Base-by-base conservation (phyloP, 805 yeast genomes). In the Ogataea zsoltii region DNA sequence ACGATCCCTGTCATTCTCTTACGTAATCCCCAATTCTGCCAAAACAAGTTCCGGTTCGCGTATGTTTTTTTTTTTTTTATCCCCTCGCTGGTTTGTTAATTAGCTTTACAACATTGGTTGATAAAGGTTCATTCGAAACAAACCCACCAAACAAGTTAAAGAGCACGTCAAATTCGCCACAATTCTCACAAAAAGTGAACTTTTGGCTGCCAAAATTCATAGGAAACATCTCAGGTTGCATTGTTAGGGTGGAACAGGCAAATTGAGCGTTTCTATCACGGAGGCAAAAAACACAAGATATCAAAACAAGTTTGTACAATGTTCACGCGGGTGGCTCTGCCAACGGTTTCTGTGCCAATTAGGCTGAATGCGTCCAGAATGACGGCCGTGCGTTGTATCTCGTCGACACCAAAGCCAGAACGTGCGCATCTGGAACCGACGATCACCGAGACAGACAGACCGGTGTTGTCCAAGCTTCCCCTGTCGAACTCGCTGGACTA, bases 401-500 rank as follows among this genome's bases (percentile, higher is more conserved):
- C 41, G 38, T 29, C 18, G 12, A 38, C 34, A 28, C 26, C 37
- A 30, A 38, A 38, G 26, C 3, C 36, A 14, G 38, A 25, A 16
- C 33, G 33, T 23, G 30, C 38, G 9, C 51, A 46, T 23, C 66
- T 77, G 58, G 72, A 77, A 23, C 82, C 83, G 30, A 70, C 70
- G 46, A 62, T 64, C 17, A 61, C 85, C 68, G 82, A 84, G 41
- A 81, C 87, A 3, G 81, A 85, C 66, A 76, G 77, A 56, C 90
- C 92, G 21, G 77, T 86, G 50, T 78, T 87, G 60, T 75, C 85
- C 21, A 80, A 86, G 63, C 74, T 79, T 56, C 82, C 79, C 49
- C 72, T 79, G 25, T 62, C 74, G 45, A 78, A 73, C 55, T 82
- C 85, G 11, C 67, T 86, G 50, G 96, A 88, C 68, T 88, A 88